phyloP scores from a whole-genome alignment of 306 rosid genomes.

The Pachyrhizus erosus region DNA sequence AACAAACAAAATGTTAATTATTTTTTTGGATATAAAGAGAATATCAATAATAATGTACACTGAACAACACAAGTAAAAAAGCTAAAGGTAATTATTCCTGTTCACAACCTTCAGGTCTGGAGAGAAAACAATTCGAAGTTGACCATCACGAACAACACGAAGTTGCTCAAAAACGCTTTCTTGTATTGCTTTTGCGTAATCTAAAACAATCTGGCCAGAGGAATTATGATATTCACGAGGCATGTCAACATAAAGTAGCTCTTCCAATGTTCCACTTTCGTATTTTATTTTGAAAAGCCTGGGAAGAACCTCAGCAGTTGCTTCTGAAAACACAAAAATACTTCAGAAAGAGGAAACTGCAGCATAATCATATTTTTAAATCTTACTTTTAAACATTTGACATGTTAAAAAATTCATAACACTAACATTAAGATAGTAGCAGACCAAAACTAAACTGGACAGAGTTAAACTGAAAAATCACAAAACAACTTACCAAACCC shows the following conservation, averaged over 20 bases:
- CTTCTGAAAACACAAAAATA: conserved; percentile 67
- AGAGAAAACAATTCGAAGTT: conserved; percentile 89
- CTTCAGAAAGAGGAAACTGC: conserved; percentile 38
- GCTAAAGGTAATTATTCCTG: background rate
- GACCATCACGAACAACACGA: conserved; percentile 98
- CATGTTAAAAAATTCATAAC: background rate
- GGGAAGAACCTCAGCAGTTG: conserved; percentile 95
- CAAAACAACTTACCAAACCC: conserved; percentile 78
- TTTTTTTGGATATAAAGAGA: conserved; percentile 46
- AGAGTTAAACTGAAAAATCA: conserved; percentile 6
- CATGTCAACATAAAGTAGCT: conserved; percentile 91
- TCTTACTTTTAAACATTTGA: conserved; percentile 11
- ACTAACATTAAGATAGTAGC: background rate
- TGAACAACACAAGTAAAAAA: no score
- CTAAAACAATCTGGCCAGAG: conserved; percentile 93
- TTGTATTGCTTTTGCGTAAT: conserved; percentile 88
- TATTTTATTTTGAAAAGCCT: conserved; percentile 96
- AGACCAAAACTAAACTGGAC: conserved; percentile 14
- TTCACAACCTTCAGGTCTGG: conserved; percentile 82
- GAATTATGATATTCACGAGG: conserved; percentile 93
- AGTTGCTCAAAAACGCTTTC: conserved; percentile 99
- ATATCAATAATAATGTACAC: background rate
- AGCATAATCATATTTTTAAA: conserved; percentile 24
- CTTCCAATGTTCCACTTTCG: conserved; percentile 97
- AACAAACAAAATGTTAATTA: conserved; percentile 41